Evolutionary conservation across 2,329 filamentous ascomycete genomes (phyloP).

Genomic region (Chaetothyriales sp.): DNA sequence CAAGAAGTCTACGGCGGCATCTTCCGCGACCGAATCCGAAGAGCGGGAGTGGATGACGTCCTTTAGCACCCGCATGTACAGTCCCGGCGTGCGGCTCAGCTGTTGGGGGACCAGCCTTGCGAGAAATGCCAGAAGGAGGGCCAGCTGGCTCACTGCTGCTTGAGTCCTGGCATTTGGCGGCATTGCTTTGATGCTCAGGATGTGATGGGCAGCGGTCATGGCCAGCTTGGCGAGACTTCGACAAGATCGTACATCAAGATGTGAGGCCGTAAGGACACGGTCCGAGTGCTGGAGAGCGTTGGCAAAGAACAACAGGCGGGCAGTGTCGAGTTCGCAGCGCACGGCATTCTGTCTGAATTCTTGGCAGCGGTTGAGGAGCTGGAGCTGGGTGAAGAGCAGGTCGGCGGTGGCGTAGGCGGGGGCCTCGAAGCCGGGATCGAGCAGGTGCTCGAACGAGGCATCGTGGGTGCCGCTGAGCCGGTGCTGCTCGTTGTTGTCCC

Average conservation of each 20-base stretch:
- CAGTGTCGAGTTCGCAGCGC: constrained; percentile 26
- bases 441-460: constrained; percentile 12
- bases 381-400: constrained; percentile 41
- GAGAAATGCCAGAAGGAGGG: background rate
- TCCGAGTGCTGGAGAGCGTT: constrained; percentile 22
- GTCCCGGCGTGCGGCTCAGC: background rate
- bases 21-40: background rate
- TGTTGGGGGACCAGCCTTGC: background rate
- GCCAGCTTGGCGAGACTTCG: constrained; percentile 1
- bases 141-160: background rate
- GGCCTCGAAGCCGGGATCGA: constrained; percentile 20
- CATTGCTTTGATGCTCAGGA: constrained; percentile 3
- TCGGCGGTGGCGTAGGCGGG: constrained; percentile 23
- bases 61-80: background rate
- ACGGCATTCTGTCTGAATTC: constrained; percentile 21
- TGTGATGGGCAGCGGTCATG: constrained; percentile 5
- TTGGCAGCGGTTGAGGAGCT: constrained; percentile 53
- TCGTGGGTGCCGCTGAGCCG: constrained; percentile 3
- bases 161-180: background rate
- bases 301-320: constrained; percentile 32
- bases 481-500: constrained; percentile 46
- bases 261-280: too few species aligned
- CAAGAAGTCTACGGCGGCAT: background rate
- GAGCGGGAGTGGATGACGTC: background rate
- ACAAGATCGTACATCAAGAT: background rate